Evolutionary conservation across 352 stramenopile species (phyloP).

Genomic region (Lagenidium giganteum): DNA sequence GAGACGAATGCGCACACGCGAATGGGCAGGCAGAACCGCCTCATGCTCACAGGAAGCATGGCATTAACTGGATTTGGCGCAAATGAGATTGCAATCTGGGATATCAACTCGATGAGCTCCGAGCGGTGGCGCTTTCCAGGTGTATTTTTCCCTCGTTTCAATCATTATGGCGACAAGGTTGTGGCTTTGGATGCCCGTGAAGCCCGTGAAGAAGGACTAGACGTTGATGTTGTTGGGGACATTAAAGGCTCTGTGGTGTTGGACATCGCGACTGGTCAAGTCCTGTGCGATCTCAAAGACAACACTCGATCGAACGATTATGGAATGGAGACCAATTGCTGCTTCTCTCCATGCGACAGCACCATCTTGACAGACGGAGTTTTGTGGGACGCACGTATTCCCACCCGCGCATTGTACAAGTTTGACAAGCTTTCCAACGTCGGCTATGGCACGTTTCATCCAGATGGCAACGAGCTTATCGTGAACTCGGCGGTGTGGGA

Average conservation of each 20-base stretch:
- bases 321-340: slow-evolving; percentile 71
- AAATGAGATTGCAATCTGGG: slow-evolving; percentile 70
- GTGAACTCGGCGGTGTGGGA: slow-evolving; percentile 90
- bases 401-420: slow-evolving; percentile 75
- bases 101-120: slow-evolving; percentile 52
- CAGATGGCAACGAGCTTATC: slow-evolving; percentile 85
- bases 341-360: slow-evolving; percentile 63
- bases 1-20: slow-evolving; percentile 65
- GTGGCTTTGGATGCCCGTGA: slow-evolving; percentile 55
- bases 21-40: slow-evolving; percentile 38
- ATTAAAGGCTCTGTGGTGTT: slow-evolving; percentile 56
- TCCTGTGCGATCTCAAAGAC: slow-evolving; percentile 62
- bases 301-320: slow-evolving; percentile 68
- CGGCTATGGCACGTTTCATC: slow-evolving; percentile 81
- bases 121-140: slow-evolving; percentile 65
- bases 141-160: slow-evolving; percentile 61
- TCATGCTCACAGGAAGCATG: slow-evolving; percentile 51
- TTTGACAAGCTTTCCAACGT: slow-evolving; percentile 88
- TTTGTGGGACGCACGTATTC: slow-evolving; percentile 73
- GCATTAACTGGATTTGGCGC: slow-evolving; percentile 41
- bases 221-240: slow-evolving; percentile 20
- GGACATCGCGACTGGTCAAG: slow-evolving; percentile 59
- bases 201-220: slow-evolving; percentile 24
- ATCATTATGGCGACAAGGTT: slow-evolving; percentile 70
- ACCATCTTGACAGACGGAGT: slow-evolving; percentile 79